Conservation (phyloP, 23 red algal genomes). For the Gracilariopsis chorda region DNA sequence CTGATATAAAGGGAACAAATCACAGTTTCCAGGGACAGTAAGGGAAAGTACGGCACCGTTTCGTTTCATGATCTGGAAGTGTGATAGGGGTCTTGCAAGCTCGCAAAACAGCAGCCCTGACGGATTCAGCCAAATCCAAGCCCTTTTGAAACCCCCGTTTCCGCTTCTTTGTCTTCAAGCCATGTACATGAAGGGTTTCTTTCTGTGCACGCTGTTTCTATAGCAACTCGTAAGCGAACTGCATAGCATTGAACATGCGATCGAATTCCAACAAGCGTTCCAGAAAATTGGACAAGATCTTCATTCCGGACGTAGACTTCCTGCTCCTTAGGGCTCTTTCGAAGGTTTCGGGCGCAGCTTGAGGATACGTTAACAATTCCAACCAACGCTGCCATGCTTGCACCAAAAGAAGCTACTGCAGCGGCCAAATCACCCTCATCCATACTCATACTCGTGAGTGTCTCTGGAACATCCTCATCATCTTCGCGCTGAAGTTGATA, state of each 20-base stretch:
- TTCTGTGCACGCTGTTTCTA: background rate
- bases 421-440: conserved; percentile 30
- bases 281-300: background rate
- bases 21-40: conserved; percentile 20
- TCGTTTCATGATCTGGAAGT: background rate
- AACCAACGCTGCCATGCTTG: conserved; percentile 45
- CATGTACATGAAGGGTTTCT: background rate
- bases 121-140: background rate
- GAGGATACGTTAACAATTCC: conserved; percentile 47
- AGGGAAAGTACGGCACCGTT: background rate
- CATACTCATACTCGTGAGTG: background rate
- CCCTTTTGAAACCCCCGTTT: background rate
- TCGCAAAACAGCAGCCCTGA: background rate
- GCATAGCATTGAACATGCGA: conserved; percentile 49
- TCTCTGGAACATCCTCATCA: conserved; percentile 11
- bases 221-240: conserved; percentile 35
- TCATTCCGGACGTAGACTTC: background rate
- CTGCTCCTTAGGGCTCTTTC: background rate
- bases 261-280: conserved; percentile 50
- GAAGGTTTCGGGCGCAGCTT: background rate
- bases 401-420: conserved; percentile 45
- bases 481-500: background rate
- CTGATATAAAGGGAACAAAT: conserved; percentile 28
- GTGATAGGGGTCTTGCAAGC: background rate
- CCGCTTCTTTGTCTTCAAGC: background rate